Evolutionary conservation across 2,329 filamentous ascomycete genomes (phyloP), one percentile per base, ranked within the genome.

Genomic region (Dactylella cylindrospora): DNA sequence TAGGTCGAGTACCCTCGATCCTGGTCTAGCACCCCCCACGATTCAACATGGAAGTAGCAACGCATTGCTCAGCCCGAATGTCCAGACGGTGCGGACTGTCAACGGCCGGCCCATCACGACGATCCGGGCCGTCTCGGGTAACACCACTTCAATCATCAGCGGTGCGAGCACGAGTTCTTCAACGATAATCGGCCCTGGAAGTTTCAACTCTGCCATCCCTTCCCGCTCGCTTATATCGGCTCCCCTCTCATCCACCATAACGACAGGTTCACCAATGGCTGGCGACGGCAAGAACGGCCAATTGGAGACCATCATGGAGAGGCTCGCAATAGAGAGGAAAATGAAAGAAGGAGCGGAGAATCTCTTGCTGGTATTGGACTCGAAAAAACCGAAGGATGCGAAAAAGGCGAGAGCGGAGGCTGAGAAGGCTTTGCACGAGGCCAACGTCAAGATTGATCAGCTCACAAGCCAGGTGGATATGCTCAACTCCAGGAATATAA

Each of bases 291-390:
- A 41, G n/a, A 61, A 61, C 41, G 55, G 55, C 4, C 55, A 61
- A 13, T 28, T 61, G 7, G 55, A 61, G 29, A 53, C 55, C 22
- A 44, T 96, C 65, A 84, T 86, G 70, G 90, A 96, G 68, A 82
- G 85, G 70, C 85, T 98, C 66, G 91, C 90, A 67, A 91, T 94
- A 70, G 94, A 98, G 75, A 84, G 90, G 76, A 97, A 97, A 78
- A 97, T 98, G 72, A 96, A 95, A 74, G 87, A 91, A 69, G 93
- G 93, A 15, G 96, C 91, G 55, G 93, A 98, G 77, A 98, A 98
- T 72, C 84, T 98, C 81, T 78, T 98, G 31, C 93, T 98, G 76
- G 93, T 93, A 9, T 76, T 98, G 66, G 89, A 96, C 72, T 81
- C 84, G 36, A 98, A 98, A 74, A 96, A 95, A 73, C 86, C 88